phyloP scores from a whole-genome alignment of 495 filamentous ascomycete species.

The Aspergillus ellipticus region DNA sequence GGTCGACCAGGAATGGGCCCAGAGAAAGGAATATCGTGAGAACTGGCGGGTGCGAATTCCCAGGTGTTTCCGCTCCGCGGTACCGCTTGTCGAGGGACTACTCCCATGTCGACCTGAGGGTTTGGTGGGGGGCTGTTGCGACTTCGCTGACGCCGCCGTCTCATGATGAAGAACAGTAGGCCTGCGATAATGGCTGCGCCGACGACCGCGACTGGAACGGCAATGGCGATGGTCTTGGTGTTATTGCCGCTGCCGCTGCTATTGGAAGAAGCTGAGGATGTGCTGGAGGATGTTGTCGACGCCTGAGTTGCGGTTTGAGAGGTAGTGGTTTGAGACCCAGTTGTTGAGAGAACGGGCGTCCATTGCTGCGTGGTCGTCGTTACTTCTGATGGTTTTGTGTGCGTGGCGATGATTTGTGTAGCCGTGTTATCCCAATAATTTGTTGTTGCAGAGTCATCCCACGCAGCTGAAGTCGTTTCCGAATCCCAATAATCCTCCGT shows the following conservation, averaged over 20 bases:
- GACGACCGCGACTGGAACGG: conserved; percentile 33
- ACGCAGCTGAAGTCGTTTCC: neutral
- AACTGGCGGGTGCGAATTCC: neutral
- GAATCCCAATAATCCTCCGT: neutral
- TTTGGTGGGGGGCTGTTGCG: neutral
- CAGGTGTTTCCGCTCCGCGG: neutral
- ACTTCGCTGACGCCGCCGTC: conserved; percentile 20
- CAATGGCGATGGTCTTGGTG: conserved; percentile 34
- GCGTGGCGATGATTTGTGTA: neutral
- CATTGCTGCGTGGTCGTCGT: neutral
- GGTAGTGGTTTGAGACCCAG: neutral
- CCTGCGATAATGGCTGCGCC: conserved; percentile 25
- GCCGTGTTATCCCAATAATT: neutral
- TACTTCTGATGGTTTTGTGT: neutral
- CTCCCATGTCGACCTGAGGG: neutral
- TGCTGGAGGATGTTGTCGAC: neutral
- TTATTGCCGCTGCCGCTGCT: conserved; percentile 14
- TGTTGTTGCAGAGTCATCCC: neutral
- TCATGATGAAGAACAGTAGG: conserved; percentile 25
- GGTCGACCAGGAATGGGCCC: conserved; percentile 1
- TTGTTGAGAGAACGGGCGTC: neutral
- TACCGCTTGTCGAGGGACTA: neutral
- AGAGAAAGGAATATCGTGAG: conserved; percentile 1
- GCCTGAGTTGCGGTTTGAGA: neutral
- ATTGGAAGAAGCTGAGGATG: neutral